These are phyloP conservation scores for Mortierella sp. DNA, from an alignment of 371 early-diverging fungal genomes.

Conservation along the genomic window DNA sequence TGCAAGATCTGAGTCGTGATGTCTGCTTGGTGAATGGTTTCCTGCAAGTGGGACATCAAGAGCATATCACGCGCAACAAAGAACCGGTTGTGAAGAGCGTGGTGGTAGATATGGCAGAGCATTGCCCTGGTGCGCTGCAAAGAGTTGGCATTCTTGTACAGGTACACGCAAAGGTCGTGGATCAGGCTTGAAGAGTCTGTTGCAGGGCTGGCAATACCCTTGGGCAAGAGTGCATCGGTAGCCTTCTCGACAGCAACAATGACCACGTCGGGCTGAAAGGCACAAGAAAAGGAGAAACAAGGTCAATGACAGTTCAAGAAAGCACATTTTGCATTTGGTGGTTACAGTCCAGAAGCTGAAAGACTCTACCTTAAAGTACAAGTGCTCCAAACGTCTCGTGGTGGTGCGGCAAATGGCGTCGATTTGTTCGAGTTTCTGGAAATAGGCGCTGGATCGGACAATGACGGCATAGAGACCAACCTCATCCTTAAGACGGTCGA, in stretches of 20 bases:
- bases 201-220: slow-evolving; percentile 55
- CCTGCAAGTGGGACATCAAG: slow-evolving; percentile 98
- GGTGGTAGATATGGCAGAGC: slow-evolving; percentile 96
- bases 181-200: slow-evolving; percentile 73
- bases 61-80: slow-evolving; percentile 95
- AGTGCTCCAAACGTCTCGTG: slow-evolving; percentile 92
- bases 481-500: slow-evolving; percentile 94
- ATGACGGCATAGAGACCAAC: slow-evolving; percentile 87
- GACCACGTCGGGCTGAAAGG: slow-evolving; percentile 33
- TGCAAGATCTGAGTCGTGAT: slow-evolving; percentile 93
- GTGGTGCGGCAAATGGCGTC: slow-evolving; percentile 76
- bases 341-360: not conserved
- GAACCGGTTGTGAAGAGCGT: slow-evolving; percentile 95
- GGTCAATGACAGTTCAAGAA: not conserved
- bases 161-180: slow-evolving; percentile 82
- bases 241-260: slow-evolving; percentile 51
- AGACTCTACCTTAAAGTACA: slow-evolving; percentile 89
- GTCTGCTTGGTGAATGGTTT: slow-evolving; percentile 90
- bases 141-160: slow-evolving; percentile 88
- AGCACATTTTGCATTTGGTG: no score
- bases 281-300: not conserved
- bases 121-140: slow-evolving; percentile 94
- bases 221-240: slow-evolving; percentile 51
- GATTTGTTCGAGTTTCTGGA: slow-evolving; percentile 67
- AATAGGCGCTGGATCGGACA: slow-evolving; percentile 88